These are phyloP conservation scores for Ochetophila trinervis DNA, from an alignment of 306 rosid species.

Conservation along the genomic window DNA sequence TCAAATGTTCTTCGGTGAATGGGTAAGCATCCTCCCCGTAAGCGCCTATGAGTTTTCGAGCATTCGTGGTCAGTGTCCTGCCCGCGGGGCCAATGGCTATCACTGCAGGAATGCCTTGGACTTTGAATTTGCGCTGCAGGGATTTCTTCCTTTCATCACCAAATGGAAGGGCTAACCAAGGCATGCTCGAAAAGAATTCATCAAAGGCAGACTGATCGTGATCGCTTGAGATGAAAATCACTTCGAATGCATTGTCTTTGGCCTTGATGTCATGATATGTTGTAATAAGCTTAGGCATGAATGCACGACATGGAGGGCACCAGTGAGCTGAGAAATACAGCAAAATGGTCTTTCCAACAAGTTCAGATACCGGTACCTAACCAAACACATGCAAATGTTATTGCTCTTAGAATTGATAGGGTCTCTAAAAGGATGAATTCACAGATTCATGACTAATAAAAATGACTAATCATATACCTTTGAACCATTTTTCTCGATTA, in stretches of 20 bases:
- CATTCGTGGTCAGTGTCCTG: slow-evolving; percentile 24
- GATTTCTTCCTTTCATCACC: slow-evolving; percentile 36
- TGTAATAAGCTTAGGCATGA: slow-evolving; percentile 39
- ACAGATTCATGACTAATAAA: background rate
- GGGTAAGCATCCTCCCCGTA: slow-evolving; percentile 42
- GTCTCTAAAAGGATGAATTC: background rate
- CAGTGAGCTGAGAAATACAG: slow-evolving; percentile 50
- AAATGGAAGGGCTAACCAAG: slow-evolving; percentile 53
- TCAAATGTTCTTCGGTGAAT: slow-evolving; percentile 34
- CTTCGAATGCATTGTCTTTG: slow-evolving; percentile 28
- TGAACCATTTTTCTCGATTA: slow-evolving; percentile 35
- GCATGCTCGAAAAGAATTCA: slow-evolving; percentile 33
- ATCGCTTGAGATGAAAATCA: slow-evolving; percentile 45
- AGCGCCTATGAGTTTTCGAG: slow-evolving; percentile 20
- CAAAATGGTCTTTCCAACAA: slow-evolving; percentile 40
- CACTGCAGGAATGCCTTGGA: slow-evolving; percentile 34
- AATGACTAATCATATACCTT: slow-evolving; percentile 33
- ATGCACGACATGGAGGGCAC: slow-evolving; percentile 46
- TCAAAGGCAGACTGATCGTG: slow-evolving; percentile 32
- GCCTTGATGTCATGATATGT: slow-evolving; percentile 33
- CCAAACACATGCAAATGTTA: background rate
- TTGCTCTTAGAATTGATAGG: background rate
- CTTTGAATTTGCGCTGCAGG: slow-evolving; percentile 32
- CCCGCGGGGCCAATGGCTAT: slow-evolving; percentile 37
- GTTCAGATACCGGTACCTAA: slow-evolving; percentile 33